phyloP scores from a whole-genome alignment of 2,329 filamentous ascomycete species.

The Talaromyces atroroseus region DNA sequence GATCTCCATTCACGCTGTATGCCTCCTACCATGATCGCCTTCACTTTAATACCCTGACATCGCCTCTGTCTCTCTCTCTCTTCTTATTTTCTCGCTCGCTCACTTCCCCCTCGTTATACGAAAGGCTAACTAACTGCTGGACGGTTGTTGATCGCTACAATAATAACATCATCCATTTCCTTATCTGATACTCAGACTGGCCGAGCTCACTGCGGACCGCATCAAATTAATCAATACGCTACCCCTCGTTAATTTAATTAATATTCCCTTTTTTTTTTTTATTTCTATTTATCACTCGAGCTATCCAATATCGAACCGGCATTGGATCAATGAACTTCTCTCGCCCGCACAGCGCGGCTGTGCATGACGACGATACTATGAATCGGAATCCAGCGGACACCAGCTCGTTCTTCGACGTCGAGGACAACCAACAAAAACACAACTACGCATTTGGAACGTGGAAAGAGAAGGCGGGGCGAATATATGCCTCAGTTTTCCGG shows the following conservation, averaged over 20 bases:
- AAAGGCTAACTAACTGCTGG: neutral
- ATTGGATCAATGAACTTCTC: neutral
- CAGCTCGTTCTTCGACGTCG: neutral
- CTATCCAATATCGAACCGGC: neutral
- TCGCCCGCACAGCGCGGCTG: slow-evolving; percentile 1
- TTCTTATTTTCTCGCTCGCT: neutral
- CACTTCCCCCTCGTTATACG: neutral
- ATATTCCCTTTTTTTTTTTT: neutral
- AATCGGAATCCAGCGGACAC: neutral
- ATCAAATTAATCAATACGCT: neutral
- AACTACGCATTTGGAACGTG: neutral
- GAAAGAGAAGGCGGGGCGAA: slow-evolving; percentile 1
- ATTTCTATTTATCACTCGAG: neutral
- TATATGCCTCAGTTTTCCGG: neutral
- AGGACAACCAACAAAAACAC: neutral
- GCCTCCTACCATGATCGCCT: neutral
- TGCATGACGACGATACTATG: neutral
- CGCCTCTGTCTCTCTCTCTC: neutral
- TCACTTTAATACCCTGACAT: neutral
- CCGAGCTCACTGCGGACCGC: too few species aligned
- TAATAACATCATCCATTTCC: slow-evolving; percentile 2
- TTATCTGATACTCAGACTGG: neutral
- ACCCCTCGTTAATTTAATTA: neutral
- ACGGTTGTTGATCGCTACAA: neutral
- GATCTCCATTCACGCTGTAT: neutral